Conservation (phyloP, 176 grass and related monocot species). For the Guadua angustifolia region DNA sequence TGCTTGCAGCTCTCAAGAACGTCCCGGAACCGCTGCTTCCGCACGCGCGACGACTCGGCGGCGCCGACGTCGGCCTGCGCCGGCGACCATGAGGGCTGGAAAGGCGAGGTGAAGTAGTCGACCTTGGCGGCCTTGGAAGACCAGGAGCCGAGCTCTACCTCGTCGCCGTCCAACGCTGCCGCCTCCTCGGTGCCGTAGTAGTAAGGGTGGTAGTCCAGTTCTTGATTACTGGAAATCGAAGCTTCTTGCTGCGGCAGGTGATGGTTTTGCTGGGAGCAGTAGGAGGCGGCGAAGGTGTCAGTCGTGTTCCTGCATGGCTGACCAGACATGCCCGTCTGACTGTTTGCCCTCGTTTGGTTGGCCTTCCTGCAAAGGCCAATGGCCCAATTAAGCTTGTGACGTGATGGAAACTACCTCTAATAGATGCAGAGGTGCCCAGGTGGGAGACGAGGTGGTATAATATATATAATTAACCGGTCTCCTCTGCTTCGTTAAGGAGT, state of each 20-base stretch:
- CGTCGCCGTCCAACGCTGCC: slow-evolving; percentile 39
- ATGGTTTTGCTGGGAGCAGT: neutral
- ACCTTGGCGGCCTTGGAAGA: slow-evolving; percentile 42
- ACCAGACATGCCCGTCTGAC: slow-evolving; percentile 23
- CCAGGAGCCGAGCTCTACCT: slow-evolving; percentile 35
- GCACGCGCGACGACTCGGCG: slow-evolving; percentile 42
- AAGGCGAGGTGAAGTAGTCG: slow-evolving; percentile 54
- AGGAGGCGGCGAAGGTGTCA: neutral
- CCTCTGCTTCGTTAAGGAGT: neutral
- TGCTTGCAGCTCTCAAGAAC: slow-evolving; percentile 67
- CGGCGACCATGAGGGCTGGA: slow-evolving; percentile 36
- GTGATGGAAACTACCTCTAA: neutral
- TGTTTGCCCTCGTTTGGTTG: neutral
- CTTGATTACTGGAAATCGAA: slow-evolving; percentile 25
- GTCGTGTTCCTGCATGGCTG: slow-evolving; percentile 17
- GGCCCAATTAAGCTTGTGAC: slow-evolving; percentile 27
- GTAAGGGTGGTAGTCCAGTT: slow-evolving; percentile 33
- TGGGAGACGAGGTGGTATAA: neutral
- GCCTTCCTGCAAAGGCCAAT: slow-evolving; percentile 30
- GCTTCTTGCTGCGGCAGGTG: slow-evolving; percentile 31
- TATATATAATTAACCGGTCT: neutral
- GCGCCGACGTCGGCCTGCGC: slow-evolving; percentile 5
- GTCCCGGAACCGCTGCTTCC: slow-evolving; percentile 54
- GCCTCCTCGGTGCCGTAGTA: slow-evolving; percentile 35
- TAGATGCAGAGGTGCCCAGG: neutral